Evolutionary conservation across 2,329 filamentous ascomycete species (phyloP).

Genomic region (Phialophora tarda): DNA sequence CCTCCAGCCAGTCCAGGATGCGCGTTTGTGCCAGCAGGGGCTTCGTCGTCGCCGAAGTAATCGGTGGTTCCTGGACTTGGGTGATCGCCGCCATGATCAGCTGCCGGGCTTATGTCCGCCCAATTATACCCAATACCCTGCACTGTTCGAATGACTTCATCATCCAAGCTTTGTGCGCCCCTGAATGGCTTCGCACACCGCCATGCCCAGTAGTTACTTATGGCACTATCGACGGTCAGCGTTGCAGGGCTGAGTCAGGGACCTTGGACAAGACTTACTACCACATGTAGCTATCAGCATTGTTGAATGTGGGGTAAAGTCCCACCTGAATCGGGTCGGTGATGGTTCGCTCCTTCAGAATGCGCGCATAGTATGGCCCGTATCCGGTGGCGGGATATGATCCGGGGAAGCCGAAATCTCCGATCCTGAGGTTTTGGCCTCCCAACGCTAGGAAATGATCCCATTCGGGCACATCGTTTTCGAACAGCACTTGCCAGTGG

Average conservation of each 20-base stretch:
- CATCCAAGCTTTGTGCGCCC: neutral
- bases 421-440: neutral
- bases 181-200: neutral
- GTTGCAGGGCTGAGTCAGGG: neutral
- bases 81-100: neutral
- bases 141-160: neutral
- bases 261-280: neutral
- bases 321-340: neutral
- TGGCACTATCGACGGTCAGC: neutral
- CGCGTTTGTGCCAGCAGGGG: neutral
- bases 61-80: neutral
- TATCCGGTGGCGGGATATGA: neutral
- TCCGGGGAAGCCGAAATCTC: neutral
- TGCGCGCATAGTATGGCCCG: neutral
- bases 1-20: neutral
- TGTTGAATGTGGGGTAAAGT: neutral
- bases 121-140: neutral
- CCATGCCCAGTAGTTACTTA: neutral
- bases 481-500: neutral
- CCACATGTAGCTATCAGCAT: constrained; percentile 1
- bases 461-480: neutral
- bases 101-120: neutral
- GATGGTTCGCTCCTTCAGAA: neutral
- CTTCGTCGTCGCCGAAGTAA: neutral
- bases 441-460: neutral